These are phyloP conservation scores for Cutaneotrichosporon cavernicola DNA, from an alignment of 1,284 basidiomycete species.

Conservation along the genomic window DNA sequence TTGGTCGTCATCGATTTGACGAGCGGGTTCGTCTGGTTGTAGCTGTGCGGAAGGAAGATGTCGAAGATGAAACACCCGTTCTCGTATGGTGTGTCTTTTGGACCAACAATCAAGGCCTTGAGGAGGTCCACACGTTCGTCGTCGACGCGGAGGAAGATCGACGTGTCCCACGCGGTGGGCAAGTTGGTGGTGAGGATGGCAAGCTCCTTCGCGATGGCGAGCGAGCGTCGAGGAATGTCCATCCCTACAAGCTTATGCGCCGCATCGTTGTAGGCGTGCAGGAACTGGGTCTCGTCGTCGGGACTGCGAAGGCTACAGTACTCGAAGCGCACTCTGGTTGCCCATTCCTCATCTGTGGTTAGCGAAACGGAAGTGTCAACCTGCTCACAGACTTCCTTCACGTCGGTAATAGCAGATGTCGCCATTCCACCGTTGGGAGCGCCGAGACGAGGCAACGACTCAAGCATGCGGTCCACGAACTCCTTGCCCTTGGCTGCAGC, in stretches of 20 bases:
- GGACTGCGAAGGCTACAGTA: conserved; percentile 65
- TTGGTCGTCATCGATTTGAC: conserved; percentile 86
- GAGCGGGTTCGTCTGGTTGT: conserved; percentile 55
- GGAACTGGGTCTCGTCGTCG: conserved; percentile 14
- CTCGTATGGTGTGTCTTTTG: conserved; percentile 83
- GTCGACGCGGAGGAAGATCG: conserved; percentile 66
- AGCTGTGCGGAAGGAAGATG: conserved; percentile 69
- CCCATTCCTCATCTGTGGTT: conserved; percentile 69
- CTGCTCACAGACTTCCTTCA: conserved; percentile 59
- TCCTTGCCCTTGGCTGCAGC: conserved; percentile 78
- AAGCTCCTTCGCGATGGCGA: conserved; percentile 89
- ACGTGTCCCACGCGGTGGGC: conserved; percentile 84
- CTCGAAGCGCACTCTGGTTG: conserved; percentile 72
- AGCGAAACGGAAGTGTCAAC: conserved; percentile 9
- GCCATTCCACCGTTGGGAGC: background rate
- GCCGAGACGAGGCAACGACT: conserved; percentile 68
- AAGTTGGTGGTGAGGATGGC: conserved; percentile 84
- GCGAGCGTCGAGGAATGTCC: conserved; percentile 78
- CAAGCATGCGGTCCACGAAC: conserved; percentile 73
- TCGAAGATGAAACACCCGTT: conserved; percentile 66
- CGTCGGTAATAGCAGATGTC: background rate
- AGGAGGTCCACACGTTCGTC: conserved; percentile 82
- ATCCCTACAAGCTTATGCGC: conserved; percentile 31
- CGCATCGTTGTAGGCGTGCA: conserved; percentile 30
- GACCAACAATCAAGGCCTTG: conserved; percentile 82